phyloP scores from a whole-genome alignment of 108 stramenopile genomes.

The Aurantiochytrium sp. region DNA sequence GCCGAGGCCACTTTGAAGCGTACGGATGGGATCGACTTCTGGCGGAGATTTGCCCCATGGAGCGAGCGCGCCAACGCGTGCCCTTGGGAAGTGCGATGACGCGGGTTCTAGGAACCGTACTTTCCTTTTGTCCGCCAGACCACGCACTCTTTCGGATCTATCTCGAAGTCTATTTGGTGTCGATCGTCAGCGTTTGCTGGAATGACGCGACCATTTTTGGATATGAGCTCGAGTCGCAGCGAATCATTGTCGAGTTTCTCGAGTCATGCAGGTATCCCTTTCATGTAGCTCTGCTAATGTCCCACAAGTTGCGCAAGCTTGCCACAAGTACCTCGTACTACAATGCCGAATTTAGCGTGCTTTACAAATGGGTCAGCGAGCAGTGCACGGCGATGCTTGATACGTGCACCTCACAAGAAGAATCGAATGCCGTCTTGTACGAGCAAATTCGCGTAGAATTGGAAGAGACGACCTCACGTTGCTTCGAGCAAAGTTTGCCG shows the following conservation, averaged over 20 bases:
- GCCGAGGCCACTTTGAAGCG: no score
- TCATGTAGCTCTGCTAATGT: background rate
- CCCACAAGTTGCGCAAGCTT: background rate
- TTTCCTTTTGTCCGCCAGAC: background rate
- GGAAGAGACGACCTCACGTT: background rate
- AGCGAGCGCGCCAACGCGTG: no score
- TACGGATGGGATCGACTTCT: no score
- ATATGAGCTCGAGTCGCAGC: background rate
- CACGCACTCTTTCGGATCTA: background rate
- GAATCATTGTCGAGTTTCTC: background rate
- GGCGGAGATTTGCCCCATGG: no score
- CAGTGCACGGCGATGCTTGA: background rate
- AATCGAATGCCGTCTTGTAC: background rate
- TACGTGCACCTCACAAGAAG: background rate
- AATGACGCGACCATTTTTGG: background rate
- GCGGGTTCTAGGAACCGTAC: background rate
- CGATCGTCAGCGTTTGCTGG: background rate
- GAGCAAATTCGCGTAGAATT: background rate
- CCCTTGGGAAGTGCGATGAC: background rate
- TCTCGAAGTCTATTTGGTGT: background rate
- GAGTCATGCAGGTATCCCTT: background rate
- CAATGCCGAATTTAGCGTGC: background rate
- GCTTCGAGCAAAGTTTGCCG: background rate
- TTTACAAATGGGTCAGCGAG: background rate
- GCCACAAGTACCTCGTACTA: background rate